Evolutionary conservation across 352 stramenopile genomes (phyloP), one percentile per base, ranked within the genome.

Genomic region (Globisporangium perplexum): DNA sequence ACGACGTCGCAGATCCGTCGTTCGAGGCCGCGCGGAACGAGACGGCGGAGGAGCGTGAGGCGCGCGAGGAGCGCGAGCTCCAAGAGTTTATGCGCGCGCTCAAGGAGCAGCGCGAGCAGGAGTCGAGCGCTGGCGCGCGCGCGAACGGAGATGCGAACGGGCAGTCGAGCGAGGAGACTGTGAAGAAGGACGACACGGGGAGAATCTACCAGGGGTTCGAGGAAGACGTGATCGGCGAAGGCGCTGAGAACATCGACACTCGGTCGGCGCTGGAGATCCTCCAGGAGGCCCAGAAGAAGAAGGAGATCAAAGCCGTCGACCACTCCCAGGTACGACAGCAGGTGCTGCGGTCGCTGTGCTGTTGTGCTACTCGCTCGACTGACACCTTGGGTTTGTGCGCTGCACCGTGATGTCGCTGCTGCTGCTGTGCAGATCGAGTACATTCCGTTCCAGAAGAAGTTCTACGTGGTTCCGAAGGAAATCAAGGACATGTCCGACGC

Each of bases 391-490:
- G 26, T 30, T 2, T 30, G 26, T 30, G 26, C 5, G 26, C n/a
- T n/a, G n/a, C n/a, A n/a, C n/a, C n/a, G n/a, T 60, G 26, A 18
- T 50, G 6, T 50, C 15, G 17, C 24, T 47, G 45, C 10, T 30
- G 10, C 11, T 26, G 3, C 14, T 46, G 23, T 53, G 26, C 18
- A 88, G 60, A 88, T 99, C 22, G 90, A 98, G 33, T 99, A 99
- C 62, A 69, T 98, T 15, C 60, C 84, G 10, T 97, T 99, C 61
- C 88, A 97, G 47, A 99, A 99, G 79, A 98, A 99, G 63, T 96
- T 99, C 35, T 99, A 99, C 63, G 91, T 99, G 17, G 86, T 98
- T 18, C 97, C 97, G 15, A 89, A 91, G 44, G 86, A 94, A 39
- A 86, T 99, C 53, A 93, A 93, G 33, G 69, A 77, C 24, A 69